Conservation (phyloP, 345 rosid species). For the Euphorbia peplus region DNA sequence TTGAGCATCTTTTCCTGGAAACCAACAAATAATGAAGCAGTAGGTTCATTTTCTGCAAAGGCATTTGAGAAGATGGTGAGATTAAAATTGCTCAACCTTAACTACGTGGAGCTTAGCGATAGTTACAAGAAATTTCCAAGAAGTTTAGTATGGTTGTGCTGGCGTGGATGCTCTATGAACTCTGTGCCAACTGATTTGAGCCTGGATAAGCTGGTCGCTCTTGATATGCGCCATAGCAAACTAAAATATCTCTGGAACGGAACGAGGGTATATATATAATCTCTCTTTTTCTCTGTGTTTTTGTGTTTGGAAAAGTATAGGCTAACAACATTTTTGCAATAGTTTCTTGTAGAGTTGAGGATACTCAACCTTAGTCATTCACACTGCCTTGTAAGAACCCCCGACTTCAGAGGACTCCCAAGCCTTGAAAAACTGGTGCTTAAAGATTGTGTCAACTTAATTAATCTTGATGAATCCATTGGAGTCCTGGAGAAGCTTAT, state of each 20-base stretch:
- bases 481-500: conserved; percentile 16
- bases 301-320: not conserved
- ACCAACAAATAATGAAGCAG: not conserved
- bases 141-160: conserved; percentile 17
- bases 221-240: conserved; percentile 19
- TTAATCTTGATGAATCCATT: conserved; percentile 20
- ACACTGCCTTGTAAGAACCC: conserved; percentile 13
- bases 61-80: conserved; percentile 12
- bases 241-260: conserved; percentile 21
- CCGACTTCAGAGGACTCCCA: conserved; percentile 16
- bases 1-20: not conserved
- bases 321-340: not conserved
- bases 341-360: conserved; percentile 17
- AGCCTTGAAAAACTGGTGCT: conserved; percentile 24
- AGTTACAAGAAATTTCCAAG: conserved; percentile 4
- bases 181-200: conserved; percentile 11
- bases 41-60: conserved; percentile 1
- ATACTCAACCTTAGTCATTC: conserved; percentile 25
- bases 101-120: not conserved
- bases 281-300: not conserved
- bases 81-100: conserved; percentile 13
- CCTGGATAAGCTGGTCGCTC: conserved; percentile 18
- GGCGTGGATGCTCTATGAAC: conserved; percentile 18
- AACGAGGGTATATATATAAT: conserved; percentile 7
- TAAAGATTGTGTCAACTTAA: conserved; percentile 18